Evolutionary conservation across 805 yeast species (phyloP), one percentile per base, ranked within the genome.

Genomic region (Yamadazyma paraphyllophila): DNA sequence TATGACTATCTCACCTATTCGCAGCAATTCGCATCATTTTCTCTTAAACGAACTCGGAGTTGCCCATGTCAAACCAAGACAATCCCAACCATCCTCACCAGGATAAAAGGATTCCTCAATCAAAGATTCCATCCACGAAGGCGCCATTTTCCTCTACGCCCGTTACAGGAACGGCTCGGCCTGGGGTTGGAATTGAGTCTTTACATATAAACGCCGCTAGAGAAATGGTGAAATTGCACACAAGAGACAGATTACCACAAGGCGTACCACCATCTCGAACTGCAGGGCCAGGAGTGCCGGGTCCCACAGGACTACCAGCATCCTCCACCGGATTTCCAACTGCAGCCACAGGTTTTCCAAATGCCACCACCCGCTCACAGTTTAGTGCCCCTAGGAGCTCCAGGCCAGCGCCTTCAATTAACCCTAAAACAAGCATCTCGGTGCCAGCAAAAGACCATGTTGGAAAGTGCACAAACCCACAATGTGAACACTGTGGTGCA

Each of bases 401-500:
- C 30, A n/a, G n/a, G 13, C 36, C 35, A 29, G 36, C 14, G 12
- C 25, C 15, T 14, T 24, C 39, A 16, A 16, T 5, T 27, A 9
- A 3, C 24, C 24, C 32, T 29, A 51, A 26, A 49, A 24, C 43
- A 9, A 36, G 30, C 44, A 33, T 51, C 29, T 58, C 60, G 4
- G 71, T 76, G 1, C 81, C 81, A 1, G 80, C 80, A 0, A 66
- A 58, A 39, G 54, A 61, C 13, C 79, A 74, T 48, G 42, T 53
- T 5, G 69, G 65, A 11, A 49, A 56, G 15, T 70, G 76, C 49
- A 58, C 51, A 25, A 72, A 72, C 48, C 77, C 76, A 3, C 74
- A 69, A 54, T 85, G 92, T 58, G 65, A 58, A 2, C 78, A 78
- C 47, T 86, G 94, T 64, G 90, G 91, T 0, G 66, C 76, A 2